Base-by-base conservation (phyloP, 768 basidiomycete species). In the Boletus pseudopeckii region DNA sequence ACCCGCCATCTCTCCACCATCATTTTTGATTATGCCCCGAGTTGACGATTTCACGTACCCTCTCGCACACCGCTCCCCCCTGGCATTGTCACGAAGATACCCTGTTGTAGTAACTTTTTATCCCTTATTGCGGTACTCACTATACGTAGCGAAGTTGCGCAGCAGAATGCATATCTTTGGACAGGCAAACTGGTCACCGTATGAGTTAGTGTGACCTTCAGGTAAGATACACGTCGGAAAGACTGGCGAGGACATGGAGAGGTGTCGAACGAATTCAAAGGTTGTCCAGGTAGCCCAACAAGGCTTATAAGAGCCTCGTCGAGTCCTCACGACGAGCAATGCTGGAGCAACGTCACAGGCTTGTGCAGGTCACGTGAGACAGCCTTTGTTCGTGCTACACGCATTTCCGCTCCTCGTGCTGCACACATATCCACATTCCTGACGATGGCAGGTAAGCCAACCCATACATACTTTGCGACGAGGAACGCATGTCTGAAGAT, bases 151-250 rank as follows among this genome's bases (percentile, higher is more conserved):
- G 55, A 60, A 50, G 69, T 67, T 69, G 69, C 67, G 64, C 69
- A 71, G 67, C 69, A 69, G 64, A 69, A 69, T 69, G 54, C 54
- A 69, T 60, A 58, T 71, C 67, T 67, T 68, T 71, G 64, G 55
- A 68, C 69, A 20, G 14, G 33, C 17, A 9, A 20, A 41, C 2
- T 24, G 2, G 9, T 2, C 26, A 11, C 15, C 22, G 9, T 42
- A 26, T 14, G 36, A n/a, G 22, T 38, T 9, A 32, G 30, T 32
- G 4, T 24, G 8, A 43, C 24, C 0, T 7, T 15, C 6, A 26
- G 42, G 17, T 32, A 13, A 50, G 20, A 11, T 11, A n/a, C 30
- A 24, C 15, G 22, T 22, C 20, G 28, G 22, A 30, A 33, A 0
- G 8, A 1, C 13, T 17, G 3, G 7, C 20, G 13, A 10, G 20